These are phyloP conservation scores for Chytridium lagenaria DNA, from an alignment of 371 early-diverging fungal genomes.

Conservation along the genomic window DNA sequence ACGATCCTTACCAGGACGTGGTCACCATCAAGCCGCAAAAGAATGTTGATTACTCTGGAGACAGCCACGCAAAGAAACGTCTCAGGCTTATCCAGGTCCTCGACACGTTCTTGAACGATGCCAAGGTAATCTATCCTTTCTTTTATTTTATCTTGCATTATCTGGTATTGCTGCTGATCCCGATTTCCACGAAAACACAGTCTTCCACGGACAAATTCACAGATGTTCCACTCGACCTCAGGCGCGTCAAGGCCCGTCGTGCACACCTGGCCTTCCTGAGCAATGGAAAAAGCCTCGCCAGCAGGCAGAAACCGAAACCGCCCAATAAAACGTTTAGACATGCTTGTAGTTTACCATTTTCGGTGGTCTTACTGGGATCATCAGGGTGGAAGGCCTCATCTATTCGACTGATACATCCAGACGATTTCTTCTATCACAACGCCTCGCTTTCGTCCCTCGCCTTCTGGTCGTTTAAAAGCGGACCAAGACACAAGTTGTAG, in stretches of 20 bases:
- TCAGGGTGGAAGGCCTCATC: too few species aligned
- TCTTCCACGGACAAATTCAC: constrained; percentile 29
- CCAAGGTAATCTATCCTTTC: constrained; percentile 25
- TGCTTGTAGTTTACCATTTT: too few species aligned
- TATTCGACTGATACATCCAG: too few species aligned
- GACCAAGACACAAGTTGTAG: too few species aligned
- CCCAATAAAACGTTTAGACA: too few species aligned
- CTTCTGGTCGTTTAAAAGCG: too few species aligned
- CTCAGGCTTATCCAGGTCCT: constrained; percentile 18
- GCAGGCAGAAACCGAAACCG: neutral
- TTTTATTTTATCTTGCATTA: neutral
- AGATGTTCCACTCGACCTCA: constrained; percentile 39
- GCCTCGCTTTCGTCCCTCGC: too few species aligned
- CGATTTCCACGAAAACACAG: constrained; percentile 14
- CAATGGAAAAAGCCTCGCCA: constrained; percentile 27
- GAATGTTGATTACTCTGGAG: neutral
- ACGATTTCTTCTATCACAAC: too few species aligned
- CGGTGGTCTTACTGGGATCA: too few species aligned
- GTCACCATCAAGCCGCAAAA: constrained; percentile 24
- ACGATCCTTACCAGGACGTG: constrained; percentile 42
- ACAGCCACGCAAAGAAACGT: neutral
- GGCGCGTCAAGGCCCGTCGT: constrained; percentile 27
- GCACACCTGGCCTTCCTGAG: constrained; percentile 31
- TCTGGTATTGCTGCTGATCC: neutral
- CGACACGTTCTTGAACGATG: constrained; percentile 28